phyloP scores from a whole-genome alignment of 441 rosid species.

The Arabidopsis lyrata region DNA sequence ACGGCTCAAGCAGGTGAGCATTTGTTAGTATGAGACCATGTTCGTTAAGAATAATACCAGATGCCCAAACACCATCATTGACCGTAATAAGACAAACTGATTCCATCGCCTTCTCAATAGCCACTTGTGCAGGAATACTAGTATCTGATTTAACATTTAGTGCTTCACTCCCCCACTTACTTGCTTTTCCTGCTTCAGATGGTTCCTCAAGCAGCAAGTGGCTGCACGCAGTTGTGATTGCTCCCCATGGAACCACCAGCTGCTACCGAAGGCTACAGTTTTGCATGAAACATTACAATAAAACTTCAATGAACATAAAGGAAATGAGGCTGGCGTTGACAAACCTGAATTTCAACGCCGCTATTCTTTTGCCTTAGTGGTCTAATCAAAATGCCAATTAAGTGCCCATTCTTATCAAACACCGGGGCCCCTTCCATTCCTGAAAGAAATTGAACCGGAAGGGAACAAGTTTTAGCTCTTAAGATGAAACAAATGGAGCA shows the following conservation, averaged over 20 bases:
- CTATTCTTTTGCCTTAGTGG: constrained; percentile 84
- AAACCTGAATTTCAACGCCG: constrained; percentile 96
- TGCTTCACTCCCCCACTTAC: constrained; percentile 41
- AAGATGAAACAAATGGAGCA: constrained; percentile 35
- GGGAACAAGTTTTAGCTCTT: constrained; percentile 37
- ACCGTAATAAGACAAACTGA: constrained; percentile 84
- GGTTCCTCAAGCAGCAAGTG: constrained; percentile 82
- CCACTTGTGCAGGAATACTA: constrained; percentile 37
- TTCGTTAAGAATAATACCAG: constrained; percentile 83
- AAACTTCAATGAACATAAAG: constrained; percentile 39
- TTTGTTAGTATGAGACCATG: constrained; percentile 89
- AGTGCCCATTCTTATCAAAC: constrained; percentile 64
- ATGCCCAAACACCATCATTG: constrained; percentile 91
- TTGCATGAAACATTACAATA: constrained; percentile 65
- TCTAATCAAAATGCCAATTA: constrained; percentile 80
- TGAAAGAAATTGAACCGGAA: constrained; percentile 43
- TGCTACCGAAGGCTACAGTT: constrained; percentile 90
- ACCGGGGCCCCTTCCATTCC: constrained; percentile 96
- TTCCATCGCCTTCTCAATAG: constrained; percentile 67
- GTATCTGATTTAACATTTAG: constrained; percentile 21
- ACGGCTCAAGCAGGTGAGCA: constrained; percentile 96
- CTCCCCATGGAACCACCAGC: constrained; percentile 99
- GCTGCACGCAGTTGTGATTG: constrained; percentile 88
- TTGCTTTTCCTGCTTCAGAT: constrained; percentile 53
- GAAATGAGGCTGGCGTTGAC: constrained; percentile 31